Evolutionary conservation across 2,329 filamentous ascomycete genomes (phyloP).

Genomic region (Nigrospora oryzae): DNA sequence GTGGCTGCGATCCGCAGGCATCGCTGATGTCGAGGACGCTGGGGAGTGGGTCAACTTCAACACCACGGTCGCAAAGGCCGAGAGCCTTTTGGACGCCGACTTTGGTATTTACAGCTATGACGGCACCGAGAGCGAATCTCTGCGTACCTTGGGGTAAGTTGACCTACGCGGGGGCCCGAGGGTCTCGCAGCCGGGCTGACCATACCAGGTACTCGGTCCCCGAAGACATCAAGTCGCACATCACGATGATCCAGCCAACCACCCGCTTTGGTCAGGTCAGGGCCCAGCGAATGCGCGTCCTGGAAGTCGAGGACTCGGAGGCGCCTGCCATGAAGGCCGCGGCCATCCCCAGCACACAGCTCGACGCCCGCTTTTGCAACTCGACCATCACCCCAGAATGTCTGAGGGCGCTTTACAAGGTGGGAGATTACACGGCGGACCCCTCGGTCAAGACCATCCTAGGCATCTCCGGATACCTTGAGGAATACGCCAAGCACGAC

Average conservation of each 20-base stretch:
- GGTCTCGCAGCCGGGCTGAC: constrained; percentile 23
- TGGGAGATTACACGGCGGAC: constrained; percentile 28
- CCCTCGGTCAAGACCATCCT: constrained; percentile 27
- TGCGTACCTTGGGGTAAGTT: constrained; percentile 33
- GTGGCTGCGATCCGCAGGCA: constrained; percentile 46
- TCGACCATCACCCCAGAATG: constrained; percentile 35
- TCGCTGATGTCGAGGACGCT: constrained; percentile 41
- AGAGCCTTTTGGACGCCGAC: constrained; percentile 45
- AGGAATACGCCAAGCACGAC: constrained; percentile 25
- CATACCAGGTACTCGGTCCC: constrained; percentile 50
- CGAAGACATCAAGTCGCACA: constrained; percentile 37
- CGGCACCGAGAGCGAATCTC: constrained; percentile 28
- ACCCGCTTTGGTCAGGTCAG: constrained; percentile 49
- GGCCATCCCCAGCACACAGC: constrained; percentile 5
- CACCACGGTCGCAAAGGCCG: constrained; percentile 40
- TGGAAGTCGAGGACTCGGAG: constrained; percentile 14
- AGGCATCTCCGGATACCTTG: constrained; percentile 31
- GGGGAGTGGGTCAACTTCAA: constrained; percentile 50
- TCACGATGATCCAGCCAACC: constrained; percentile 58
- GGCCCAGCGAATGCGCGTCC: constrained; percentile 28
- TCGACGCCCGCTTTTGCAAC: constrained; percentile 24
- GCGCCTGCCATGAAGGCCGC: constrained; percentile 7
- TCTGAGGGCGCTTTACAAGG: constrained; percentile 38
- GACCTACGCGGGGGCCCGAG: neutral
- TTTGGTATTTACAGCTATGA: constrained; percentile 48